phyloP scores from a whole-genome alignment of 2,329 filamentous ascomycete genomes.

The Aspergillus alliaceus region DNA sequence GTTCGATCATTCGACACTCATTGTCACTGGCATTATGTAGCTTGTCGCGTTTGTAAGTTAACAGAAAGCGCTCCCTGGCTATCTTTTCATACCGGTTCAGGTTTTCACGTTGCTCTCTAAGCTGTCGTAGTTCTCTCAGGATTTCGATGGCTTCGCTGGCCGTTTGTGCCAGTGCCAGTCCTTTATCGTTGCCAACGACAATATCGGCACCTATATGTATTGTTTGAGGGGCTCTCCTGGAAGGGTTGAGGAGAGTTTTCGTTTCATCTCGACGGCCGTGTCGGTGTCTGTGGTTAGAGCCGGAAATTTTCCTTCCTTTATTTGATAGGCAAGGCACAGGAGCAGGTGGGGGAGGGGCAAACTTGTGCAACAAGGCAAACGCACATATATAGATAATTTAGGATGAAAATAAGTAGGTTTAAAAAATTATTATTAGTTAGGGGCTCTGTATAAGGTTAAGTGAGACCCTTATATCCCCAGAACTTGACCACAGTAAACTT shows the following conservation, averaged over 20 bases:
- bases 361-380: too few species aligned
- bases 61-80: not conserved
- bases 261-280: not conserved
- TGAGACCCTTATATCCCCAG: not conserved
- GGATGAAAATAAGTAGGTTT: not conserved
- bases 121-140: too few species aligned
- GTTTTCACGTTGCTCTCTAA: too few species aligned
- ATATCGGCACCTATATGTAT: not conserved
- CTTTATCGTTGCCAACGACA: not conserved
- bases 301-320: not conserved
- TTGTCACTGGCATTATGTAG: not conserved
- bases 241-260: not conserved
- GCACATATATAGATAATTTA: too few species aligned
- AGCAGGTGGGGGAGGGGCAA: not conserved
- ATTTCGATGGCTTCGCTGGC: too few species aligned
- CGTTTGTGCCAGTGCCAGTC: too few species aligned
- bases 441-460: not conserved
- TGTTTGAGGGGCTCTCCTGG: not conserved
- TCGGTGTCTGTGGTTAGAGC: not conserved
- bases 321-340: not conserved
- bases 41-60: not conserved
- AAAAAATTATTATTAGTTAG: not conserved
- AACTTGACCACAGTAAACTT: not conserved
- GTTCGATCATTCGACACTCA: not conserved
- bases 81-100: too few species aligned